Evolutionary conservation across 1,284 basidiomycete species (phyloP).

Genomic region (Blastosporella zonata): DNA sequence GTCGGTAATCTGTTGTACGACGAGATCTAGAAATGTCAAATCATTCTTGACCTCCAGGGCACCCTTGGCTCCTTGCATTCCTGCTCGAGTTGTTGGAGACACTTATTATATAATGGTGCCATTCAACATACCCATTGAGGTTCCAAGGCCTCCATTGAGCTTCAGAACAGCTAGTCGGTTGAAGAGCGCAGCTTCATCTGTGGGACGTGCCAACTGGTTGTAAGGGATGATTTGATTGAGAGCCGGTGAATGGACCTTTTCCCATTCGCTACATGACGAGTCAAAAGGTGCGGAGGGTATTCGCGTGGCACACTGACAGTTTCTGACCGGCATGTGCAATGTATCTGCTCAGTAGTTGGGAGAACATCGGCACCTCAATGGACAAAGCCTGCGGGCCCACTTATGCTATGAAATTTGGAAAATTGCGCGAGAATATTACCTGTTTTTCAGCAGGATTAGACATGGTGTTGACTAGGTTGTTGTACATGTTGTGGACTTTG

Average conservation of each 20-base stretch:
- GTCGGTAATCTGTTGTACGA: constrained; percentile 93
- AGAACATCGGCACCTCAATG: constrained; percentile 97
- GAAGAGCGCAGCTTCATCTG: constrained; percentile 62
- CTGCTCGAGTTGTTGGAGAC: constrained; percentile 31
- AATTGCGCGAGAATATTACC: constrained; percentile 40
- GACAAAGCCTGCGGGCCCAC: constrained; percentile 74
- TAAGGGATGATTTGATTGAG: constrained; percentile 91
- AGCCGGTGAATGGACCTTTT: constrained; percentile 91
- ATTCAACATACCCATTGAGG: constrained; percentile 78
- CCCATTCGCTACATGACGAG: constrained; percentile 76
- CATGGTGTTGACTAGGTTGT: constrained; percentile 89
- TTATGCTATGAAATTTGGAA: constrained; percentile 1
- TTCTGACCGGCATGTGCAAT: constrained; percentile 89
- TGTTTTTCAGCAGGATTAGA: constrained; percentile 78
- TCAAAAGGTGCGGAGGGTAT: constrained; percentile 15
- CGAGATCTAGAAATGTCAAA: constrained; percentile 98
- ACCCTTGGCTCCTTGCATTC: constrained; percentile 91
- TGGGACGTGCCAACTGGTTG: constrained; percentile 59
- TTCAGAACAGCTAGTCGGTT: constrained; percentile 97
- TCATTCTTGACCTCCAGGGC: constrained; percentile 91
- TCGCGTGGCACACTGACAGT: constrained; percentile 60
- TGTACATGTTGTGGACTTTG: constrained; percentile 95
- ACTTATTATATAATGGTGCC: not conserved
- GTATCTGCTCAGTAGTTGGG: constrained; percentile 97
- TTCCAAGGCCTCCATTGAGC: constrained; percentile 98